Base-by-base conservation (phyloP, 2,329 filamentous ascomycete species). In the Aureobasidium leucospermi region DNA sequence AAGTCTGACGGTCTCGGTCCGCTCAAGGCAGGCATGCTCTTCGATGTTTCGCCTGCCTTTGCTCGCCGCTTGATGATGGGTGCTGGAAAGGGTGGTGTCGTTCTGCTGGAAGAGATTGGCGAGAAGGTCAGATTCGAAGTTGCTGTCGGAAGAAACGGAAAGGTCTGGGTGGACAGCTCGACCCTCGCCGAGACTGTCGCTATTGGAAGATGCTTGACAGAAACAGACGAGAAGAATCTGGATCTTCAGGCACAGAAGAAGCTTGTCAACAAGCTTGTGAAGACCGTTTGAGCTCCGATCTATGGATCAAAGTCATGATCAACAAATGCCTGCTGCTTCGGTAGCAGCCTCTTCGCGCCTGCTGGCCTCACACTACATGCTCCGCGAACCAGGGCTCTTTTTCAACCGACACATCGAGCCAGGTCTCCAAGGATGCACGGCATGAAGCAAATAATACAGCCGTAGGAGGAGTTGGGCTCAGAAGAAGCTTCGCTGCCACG, bases 61-160 rank as follows among this genome's bases (percentile, higher is more conserved):
- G 87, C 92, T n/a, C 81, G 91, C 58, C 80, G 92, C 57, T 74
- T 96, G 63, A 80, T 96, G 74, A 64, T 75, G 77, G 65, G 76
- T 10, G 71, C 81, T 84, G 79, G 82, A 52, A 83, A 82, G 66
- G 87, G 86, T 15, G 83, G 82, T 23, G 73, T 96, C 7, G 82
- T 85, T 3, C 81, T 96, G 29, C 74, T 97, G 60, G 89, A 96
- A 63, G 88, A 90, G 69, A 76, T 97, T 13, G 92, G 87, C 3
- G 85, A 86, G 60, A 93, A 90, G 58, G 74, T 96, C 13, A 85
- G 88, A 19, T 99, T 97, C 71, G 94, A 99, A 78, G 89, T 95
- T 61, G 93, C 93, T 0, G 89, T 96, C 8, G 94, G 94, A 16
- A 84, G 90, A 68, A 99, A 99, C 73, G 94, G 94, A 42, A 87